Percentiles rank a stretch among this genome's conserved stretches.
Conservation (phyloP, 73 alveolate species). For the Durusdinium trenchii region DNA sequence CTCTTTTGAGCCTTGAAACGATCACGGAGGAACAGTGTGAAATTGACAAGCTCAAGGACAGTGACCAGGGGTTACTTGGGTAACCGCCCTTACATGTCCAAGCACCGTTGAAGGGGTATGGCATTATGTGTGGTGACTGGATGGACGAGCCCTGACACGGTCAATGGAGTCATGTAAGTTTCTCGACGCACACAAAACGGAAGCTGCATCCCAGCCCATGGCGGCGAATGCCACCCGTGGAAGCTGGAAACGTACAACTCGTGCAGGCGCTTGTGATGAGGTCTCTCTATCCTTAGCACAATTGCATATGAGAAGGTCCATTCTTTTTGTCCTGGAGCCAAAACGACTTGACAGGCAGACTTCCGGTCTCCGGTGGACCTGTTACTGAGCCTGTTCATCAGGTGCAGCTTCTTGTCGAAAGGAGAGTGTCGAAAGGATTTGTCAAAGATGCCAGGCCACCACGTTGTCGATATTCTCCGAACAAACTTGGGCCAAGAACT, state of each 20-base stretch:
- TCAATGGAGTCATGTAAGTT: not conserved
- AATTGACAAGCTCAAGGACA: too few species aligned
- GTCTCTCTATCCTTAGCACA: not conserved
- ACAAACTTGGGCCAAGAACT: slow-evolving; percentile 81
- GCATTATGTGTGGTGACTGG: not conserved
- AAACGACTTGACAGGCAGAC: slow-evolving; percentile 42
- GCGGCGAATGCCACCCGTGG: slow-evolving; percentile 78
- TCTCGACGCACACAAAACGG: not conserved
- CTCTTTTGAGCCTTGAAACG: too few species aligned
- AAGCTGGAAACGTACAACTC: slow-evolving; percentile 48
- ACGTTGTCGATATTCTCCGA: slow-evolving; percentile 74
- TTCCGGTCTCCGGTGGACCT: slow-evolving; percentile 93
- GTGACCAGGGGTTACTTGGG: not conserved
- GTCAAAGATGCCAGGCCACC: slow-evolving; percentile 63
- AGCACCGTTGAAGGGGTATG: too few species aligned
- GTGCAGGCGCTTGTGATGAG: not conserved
- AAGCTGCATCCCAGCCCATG: not conserved
- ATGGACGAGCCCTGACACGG: not conserved
- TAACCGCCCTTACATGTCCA: too few species aligned
- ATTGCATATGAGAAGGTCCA: not conserved
- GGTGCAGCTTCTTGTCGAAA: not conserved
- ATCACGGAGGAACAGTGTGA: not conserved
- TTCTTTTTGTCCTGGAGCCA: not conserved
- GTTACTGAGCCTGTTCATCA: slow-evolving; percentile 83
- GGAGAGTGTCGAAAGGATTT: not conserved